Percentiles rank a stretch among this genome's conserved stretches.
Conservation (phyloP, 176 grass and related monocot genomes). For the Panicum miliaceum region DNA sequence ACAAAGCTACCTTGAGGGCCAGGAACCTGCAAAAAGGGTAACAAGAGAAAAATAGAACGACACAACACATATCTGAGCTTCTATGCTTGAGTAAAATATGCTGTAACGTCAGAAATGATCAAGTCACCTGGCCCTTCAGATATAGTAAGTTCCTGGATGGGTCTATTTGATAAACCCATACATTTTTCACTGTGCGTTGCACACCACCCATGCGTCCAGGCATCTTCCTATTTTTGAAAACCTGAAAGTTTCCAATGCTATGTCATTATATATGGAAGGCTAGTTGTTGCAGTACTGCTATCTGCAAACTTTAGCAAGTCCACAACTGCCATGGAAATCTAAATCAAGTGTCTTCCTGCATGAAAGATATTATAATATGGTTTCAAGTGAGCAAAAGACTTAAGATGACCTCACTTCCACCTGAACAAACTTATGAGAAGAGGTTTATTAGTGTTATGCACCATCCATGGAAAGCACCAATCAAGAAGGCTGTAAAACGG, state of each 20-base stretch:
- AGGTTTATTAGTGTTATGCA: background rate
- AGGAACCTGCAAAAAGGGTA: constrained; percentile 66
- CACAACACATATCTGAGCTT: background rate
- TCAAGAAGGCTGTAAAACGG: background rate
- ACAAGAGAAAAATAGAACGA: background rate
- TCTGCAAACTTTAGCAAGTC: background rate
- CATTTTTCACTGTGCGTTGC: constrained; percentile 89
- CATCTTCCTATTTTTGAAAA: constrained; percentile 98
- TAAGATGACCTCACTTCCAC: background rate
- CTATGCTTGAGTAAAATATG: background rate
- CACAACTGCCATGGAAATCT: background rate
- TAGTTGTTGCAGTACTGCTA: background rate
- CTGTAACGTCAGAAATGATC: background rate
- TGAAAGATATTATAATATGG: background rate
- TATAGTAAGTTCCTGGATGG: constrained; percentile 94
- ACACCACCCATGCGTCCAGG: constrained; percentile 93
- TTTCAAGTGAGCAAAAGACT: constrained; percentile 2
- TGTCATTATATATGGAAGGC: constrained; percentile 23
- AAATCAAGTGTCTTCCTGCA: constrained; percentile 3
- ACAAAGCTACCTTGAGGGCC: constrained; percentile 93
- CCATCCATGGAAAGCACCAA: background rate
- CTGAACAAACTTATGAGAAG: background rate
- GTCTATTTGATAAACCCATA: constrained; percentile 97
- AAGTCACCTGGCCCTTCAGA: constrained; percentile 89
- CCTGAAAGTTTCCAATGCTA: constrained; percentile 58